Percentiles rank a stretch among this genome's conserved stretches.
Conservation (phyloP, 2,329 filamentous ascomycete species). For the Exophiala viscosa region DNA sequence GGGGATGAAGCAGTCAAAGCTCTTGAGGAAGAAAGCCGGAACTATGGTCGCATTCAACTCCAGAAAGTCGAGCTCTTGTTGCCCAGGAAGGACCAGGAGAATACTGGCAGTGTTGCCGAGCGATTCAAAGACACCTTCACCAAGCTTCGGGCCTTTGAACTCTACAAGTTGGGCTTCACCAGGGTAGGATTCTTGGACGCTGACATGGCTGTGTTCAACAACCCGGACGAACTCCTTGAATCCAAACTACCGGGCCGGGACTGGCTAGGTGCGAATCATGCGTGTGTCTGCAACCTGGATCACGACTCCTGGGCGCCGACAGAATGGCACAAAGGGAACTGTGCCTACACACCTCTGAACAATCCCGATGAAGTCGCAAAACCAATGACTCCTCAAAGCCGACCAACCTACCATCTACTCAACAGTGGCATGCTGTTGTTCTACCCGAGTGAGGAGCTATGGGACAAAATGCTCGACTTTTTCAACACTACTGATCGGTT, state of each 20-base stretch:
- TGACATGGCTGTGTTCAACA: conserved; percentile 48
- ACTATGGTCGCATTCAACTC: conserved; percentile 40
- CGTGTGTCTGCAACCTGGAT: conserved; percentile 53
- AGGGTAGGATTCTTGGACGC: conserved; percentile 51
- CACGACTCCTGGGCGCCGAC: conserved; percentile 48
- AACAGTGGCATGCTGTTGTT: conserved; percentile 54
- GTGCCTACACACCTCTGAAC: conserved; percentile 44
- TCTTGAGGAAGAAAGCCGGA: conserved; percentile 40
- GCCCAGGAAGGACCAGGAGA: conserved; percentile 32
- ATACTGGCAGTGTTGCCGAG: conserved; percentile 45
- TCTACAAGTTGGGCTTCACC: conserved; percentile 35
- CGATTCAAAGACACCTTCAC: conserved; percentile 55
- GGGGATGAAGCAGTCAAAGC: conserved; percentile 38
- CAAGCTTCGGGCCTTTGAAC: conserved; percentile 53
- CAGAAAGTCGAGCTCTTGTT: conserved; percentile 41
- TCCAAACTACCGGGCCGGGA: conserved; percentile 35
- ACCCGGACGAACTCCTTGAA: conserved; percentile 47
- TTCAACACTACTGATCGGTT: conserved; percentile 42
- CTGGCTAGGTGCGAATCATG: conserved; percentile 49
- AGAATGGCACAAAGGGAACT: conserved; percentile 49
- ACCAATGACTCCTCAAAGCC: conserved; percentile 15
- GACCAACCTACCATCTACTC: conserved; percentile 44
- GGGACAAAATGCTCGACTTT: conserved; percentile 38
- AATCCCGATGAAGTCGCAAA: conserved; percentile 34
- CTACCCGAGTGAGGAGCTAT: conserved; percentile 39